Conservation (phyloP, 345 rosid genomes). For the Gossypioides kirkii region DNA sequence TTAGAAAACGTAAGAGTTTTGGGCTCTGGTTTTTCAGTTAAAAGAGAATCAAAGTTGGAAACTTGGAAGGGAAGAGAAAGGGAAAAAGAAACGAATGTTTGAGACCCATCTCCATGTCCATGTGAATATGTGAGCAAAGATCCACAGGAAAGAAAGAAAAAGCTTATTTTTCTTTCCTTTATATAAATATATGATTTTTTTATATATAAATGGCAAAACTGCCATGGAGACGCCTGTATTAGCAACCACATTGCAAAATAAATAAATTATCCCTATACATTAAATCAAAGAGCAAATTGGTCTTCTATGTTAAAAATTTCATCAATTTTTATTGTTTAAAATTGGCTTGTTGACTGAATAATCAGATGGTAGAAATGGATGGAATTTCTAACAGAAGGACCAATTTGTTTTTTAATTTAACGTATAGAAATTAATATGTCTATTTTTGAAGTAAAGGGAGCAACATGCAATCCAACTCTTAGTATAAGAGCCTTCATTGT, state of each 20-base stretch:
- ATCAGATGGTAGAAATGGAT: accelerated
- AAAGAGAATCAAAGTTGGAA: not conserved
- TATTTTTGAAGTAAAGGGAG: accelerated
- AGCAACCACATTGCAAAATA: no score
- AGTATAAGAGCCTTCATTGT: no score
- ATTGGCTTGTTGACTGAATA: no score
- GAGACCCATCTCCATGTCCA: not conserved
- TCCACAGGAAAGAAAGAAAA: not conserved
- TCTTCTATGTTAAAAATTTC: no score
- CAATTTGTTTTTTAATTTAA: no score
- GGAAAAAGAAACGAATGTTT: not conserved
- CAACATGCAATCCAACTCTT: accelerated
- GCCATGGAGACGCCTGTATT: no score
- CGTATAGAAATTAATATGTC: accelerated
- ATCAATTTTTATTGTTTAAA: no score
- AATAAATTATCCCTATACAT: accelerated
- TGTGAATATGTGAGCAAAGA: not conserved
- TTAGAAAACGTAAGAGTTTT: not conserved
- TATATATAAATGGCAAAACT: no score
- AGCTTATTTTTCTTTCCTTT: not conserved
- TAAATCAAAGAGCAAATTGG: accelerated
- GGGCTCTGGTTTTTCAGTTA: not conserved
- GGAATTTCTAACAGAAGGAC: accelerated
- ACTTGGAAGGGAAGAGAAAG: not conserved
- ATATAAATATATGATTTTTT: no score